A percentile compares a stretch with the other conserved stretches of the same genome.
Conservation (phyloP, 805 yeast genomes). For the Suhomyces faveliae region DNA sequence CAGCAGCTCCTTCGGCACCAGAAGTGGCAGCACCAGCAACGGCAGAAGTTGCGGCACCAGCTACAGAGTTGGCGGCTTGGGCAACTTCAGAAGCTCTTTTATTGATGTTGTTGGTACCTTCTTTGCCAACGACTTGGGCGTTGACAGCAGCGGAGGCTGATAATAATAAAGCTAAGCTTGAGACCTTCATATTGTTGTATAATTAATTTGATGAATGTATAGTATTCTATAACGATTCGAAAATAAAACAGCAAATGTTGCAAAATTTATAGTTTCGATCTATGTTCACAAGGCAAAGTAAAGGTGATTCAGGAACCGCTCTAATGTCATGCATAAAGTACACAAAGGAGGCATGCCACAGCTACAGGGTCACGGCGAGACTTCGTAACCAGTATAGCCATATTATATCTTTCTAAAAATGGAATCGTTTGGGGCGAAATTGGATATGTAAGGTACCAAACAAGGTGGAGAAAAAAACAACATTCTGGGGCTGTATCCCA, state of each 20-base stretch:
- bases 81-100: background rate
- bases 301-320: background rate
- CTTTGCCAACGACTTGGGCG: conserved; percentile 5
- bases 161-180: conserved; percentile 12
- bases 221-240: background rate
- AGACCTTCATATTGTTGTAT: conserved; percentile 10
- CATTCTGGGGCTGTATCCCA: background rate
- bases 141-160: conserved; percentile 14
- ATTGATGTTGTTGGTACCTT: conserved; percentile 3
- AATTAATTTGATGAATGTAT: background rate
- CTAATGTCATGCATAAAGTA: background rate
- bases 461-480: background rate
- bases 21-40: conserved; percentile 22
- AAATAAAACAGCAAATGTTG: background rate
- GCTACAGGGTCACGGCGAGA: background rate
- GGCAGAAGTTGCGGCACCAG: conserved; percentile 18
- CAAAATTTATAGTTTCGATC: background rate
- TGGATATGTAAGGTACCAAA: background rate
- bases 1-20: conserved; percentile 8
- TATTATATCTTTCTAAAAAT: conserved; percentile 1
- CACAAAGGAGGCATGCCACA: background rate
- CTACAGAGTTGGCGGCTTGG: background rate
- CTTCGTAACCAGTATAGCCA: conserved; percentile 7
- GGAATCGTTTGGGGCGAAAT: background rate
- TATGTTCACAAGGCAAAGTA: background rate